Evolutionary conservation across 1,284 basidiomycete species (phyloP).

Genomic region (Cutaneotrichosporon arboriforme): DNA sequence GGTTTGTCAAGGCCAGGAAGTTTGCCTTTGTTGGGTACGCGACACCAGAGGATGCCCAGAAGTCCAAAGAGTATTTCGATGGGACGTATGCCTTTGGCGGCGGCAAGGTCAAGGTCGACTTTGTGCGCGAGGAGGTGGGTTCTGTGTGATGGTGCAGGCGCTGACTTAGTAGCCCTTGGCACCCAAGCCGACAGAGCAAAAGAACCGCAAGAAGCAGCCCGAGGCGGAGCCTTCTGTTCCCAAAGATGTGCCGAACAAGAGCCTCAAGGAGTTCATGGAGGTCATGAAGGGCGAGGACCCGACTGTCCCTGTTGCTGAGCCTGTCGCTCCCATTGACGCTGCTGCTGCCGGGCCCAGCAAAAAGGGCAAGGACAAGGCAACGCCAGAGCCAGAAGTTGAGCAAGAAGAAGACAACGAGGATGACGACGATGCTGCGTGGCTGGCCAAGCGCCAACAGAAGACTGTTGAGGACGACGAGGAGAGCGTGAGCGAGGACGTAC

Average conservation of each 20-base stretch:
- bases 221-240: conserved; percentile 2
- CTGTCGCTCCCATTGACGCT: conserved; percentile 26
- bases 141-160: too few relatives aligned
- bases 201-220: conserved; percentile 8
- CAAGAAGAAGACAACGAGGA: conserved; percentile 48
- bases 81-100: conserved; percentile 70
- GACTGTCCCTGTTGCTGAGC: conserved; percentile 39
- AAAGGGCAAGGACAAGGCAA: conserved; percentile 57
- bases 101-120: conserved; percentile 65
- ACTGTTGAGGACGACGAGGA: conserved; percentile 13
- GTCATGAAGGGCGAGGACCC: conserved; percentile 49
- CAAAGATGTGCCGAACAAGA: conserved; percentile 56
- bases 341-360: conserved; percentile 38
- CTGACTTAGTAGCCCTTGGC: conserved; percentile 9
- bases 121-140: conserved; percentile 63
- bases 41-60: conserved; percentile 66
- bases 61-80: conserved; percentile 79
- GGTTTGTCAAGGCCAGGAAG: conserved; percentile 72
- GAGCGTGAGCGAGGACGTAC: conserved; percentile 11
- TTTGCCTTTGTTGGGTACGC: conserved; percentile 94
- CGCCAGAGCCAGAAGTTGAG: conserved; percentile 21
- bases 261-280: conserved; percentile 54
- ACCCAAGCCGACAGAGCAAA: conserved; percentile 12
- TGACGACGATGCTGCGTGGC: conserved; percentile 64
- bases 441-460: conserved; percentile 52